Base-by-base conservation (phyloP, 495 filamentous ascomycete genomes). In the Lasiosphaeria hispida region DNA sequence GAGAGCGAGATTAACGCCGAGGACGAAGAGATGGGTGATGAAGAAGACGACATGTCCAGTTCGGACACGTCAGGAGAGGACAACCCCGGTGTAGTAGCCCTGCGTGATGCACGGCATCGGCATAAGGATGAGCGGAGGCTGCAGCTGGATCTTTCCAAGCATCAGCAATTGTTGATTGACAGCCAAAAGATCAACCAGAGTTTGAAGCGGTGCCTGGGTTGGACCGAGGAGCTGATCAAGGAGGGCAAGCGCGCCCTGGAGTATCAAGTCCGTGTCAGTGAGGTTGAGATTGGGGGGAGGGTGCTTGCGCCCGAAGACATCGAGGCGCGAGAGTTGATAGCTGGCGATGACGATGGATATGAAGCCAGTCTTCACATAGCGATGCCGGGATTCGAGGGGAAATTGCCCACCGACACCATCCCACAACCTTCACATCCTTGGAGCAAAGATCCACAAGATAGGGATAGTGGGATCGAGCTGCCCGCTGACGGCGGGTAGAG, bases 111-210 rank as follows among this genome's bases (percentile, higher is more conserved):
- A 13, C 66, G 70, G 53, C 72, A 75, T 70, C 61, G 83, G 69
- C 49, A 78, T 72, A 58, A 77, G 73, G 94, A 97, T 62, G 89
- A 94, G 67, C 86, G 86, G 66, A 80, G 88, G 14, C 77, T 96
- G 18, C 80, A 85, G 53, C 74, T 95, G 14, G 94, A 99, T 70
- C 80, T 99, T 10, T 81, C 86, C 6, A 91, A 90, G 65, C 94
- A 99, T 66, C 90, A 91, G 57, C 87, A 92, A 63, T 76, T 97
- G 1, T 81, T 98, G 4, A 72, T 89, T 18, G 92, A 96, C 69
- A 92, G 87, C 55, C 90, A 96, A 65, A 93, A 88, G 70, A 90
- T 97, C 75, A 97, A 97, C 69, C 88, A 94, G 63, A 93, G 89
- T 64, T 77, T 99, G 3, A 92, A 90, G 67, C 81, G 91, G 30